Percentiles rank a stretch among this genome's conserved stretches.
Evolutionary conservation across 2,329 filamentous ascomycete species (phyloP).

Genomic region (Phaeosphaeria sp.): DNA sequence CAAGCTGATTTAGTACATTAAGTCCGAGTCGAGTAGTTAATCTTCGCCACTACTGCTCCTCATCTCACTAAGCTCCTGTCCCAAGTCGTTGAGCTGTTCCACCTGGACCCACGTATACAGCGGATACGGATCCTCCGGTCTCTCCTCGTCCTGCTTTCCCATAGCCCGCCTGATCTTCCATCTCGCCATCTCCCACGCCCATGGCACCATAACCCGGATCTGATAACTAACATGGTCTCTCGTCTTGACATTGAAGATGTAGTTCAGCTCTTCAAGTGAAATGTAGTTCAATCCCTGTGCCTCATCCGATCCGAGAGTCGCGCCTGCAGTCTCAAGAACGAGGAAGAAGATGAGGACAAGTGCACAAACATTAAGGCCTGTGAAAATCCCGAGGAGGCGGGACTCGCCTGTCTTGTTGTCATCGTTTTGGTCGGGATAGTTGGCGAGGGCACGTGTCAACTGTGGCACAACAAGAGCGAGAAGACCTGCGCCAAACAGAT

Average conservation of each 20-base stretch:
- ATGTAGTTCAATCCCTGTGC: constrained; percentile 2
- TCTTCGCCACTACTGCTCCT: background rate
- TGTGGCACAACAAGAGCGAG: constrained; percentile 2
- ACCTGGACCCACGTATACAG: constrained; percentile 3
- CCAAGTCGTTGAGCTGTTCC: constrained; percentile 1
- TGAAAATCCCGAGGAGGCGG: constrained; percentile 2
- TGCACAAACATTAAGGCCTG: constrained; percentile 1
- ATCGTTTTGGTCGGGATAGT: background rate
- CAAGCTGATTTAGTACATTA: background rate
- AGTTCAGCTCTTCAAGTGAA: constrained; percentile 4
- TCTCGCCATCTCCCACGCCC: background rate
- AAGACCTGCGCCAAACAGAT: background rate
- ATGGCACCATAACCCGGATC: constrained; percentile 1
- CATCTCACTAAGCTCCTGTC: background rate
- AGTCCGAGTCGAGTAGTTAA: background rate
- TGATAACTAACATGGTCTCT: constrained; percentile 1
- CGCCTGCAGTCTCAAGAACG: background rate
- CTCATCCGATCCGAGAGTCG: constrained; percentile 1
- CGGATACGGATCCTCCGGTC: constrained; percentile 1
- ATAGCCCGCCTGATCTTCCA: background rate
- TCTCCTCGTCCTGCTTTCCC: background rate
- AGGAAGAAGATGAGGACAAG: constrained; percentile 5
- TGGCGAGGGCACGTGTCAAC: constrained; percentile 1
- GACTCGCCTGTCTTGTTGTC: constrained; percentile 1
- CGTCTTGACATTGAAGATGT: constrained; percentile 5